Conservation (phyloP, 2,329 filamentous ascomycete genomes). For the Graphilbum ipis-grandicollis region DNA sequence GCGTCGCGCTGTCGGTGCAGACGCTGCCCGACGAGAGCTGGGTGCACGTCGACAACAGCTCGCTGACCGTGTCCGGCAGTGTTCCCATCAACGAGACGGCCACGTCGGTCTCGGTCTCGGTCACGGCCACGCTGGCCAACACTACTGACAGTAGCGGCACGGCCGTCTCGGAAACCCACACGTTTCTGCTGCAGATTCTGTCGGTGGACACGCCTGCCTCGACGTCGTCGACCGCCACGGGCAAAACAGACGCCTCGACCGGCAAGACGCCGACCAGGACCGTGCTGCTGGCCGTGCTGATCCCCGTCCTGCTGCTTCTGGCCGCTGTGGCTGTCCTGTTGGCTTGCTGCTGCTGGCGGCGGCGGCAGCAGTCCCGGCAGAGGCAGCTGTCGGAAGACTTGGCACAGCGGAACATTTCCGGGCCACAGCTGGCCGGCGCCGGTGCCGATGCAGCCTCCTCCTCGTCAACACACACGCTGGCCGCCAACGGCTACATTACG, state of each 20-base stretch:
- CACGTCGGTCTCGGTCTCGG: conserved; percentile 11
- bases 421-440: background rate
- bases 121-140: conserved; percentile 16
- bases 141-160: conserved; percentile 14
- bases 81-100: conserved; percentile 18
- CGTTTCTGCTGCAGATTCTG: conserved; percentile 18
- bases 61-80: conserved; percentile 21
- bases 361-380: conserved; percentile 11
- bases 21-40: conserved; percentile 22
- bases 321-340: conserved; percentile 15
- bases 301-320: conserved; percentile 23
- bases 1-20: conserved; percentile 19
- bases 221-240: conserved; percentile 1
- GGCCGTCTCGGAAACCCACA: conserved; percentile 18
- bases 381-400: conserved; percentile 4
- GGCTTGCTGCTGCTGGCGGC: conserved; percentile 12
- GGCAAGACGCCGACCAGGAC: conserved; percentile 8
- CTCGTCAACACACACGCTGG: background rate
- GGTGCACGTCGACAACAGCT: conserved; percentile 19
- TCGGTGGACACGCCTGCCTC: conserved; percentile 1
- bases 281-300: conserved; percentile 25
- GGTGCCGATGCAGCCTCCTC: background rate
- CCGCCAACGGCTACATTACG: background rate
- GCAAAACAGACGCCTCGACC: background rate
- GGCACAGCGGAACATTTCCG: background rate